Conservation (phyloP, 2,329 filamentous ascomycete genomes). For the Xylariaceae sp. region DNA sequence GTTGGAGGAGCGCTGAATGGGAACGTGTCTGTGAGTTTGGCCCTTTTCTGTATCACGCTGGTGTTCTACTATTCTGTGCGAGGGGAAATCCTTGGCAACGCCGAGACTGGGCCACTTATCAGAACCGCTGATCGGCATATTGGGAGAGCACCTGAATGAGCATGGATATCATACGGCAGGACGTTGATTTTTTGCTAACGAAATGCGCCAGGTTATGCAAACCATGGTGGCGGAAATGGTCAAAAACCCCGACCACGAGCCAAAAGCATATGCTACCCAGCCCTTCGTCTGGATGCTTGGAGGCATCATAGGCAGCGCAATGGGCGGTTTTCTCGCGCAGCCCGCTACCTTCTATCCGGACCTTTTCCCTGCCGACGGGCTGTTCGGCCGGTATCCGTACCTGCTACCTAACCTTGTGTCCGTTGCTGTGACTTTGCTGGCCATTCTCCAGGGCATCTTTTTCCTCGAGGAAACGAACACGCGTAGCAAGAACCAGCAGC, state of each 20-base stretch:
- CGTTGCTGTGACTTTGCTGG: conserved; percentile 55
- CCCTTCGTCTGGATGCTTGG: conserved; percentile 35
- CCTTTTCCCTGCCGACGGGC: conserved; percentile 33
- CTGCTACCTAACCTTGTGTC: conserved; percentile 65
- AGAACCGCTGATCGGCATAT: too few species aligned
- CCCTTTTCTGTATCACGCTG: neutral
- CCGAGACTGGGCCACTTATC: too few species aligned
- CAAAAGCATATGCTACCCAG: conserved; percentile 31
- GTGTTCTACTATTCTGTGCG: too few species aligned
- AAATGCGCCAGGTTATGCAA: conserved; percentile 31
- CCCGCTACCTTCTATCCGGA: conserved; percentile 31
- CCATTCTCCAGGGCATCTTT: conserved; percentile 56
- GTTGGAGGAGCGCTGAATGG: conserved; percentile 36
- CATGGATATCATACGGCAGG: too few species aligned
- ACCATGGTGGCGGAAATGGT: conserved; percentile 40
- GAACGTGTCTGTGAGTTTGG: conserved; percentile 31
- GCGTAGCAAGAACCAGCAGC: conserved; percentile 4
- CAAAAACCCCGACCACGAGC: conserved; percentile 37
- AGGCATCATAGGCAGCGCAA: conserved; percentile 32
- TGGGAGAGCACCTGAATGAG: too few species aligned
- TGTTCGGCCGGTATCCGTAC: conserved; percentile 63
- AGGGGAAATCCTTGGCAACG: too few species aligned
- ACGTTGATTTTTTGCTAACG: neutral
- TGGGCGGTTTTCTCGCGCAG: conserved; percentile 34
- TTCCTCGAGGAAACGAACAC: conserved; percentile 50